These are phyloP conservation scores for Cokeromyces recurvatus DNA, from an alignment of 371 early-diverging fungal species.

Conservation along the genomic window DNA sequence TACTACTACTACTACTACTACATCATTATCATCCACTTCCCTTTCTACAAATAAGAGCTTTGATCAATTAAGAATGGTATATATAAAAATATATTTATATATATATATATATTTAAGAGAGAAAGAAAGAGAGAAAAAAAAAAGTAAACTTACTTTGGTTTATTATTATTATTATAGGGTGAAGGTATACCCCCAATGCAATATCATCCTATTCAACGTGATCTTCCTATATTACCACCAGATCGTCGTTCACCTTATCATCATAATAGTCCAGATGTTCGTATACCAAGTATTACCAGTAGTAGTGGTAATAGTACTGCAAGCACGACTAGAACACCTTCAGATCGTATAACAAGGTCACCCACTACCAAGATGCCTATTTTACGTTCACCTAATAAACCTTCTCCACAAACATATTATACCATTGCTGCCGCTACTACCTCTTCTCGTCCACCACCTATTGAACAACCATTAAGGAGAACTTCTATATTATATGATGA, in stretches of 20 bases:
- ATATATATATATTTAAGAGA: too few relatives aligned
- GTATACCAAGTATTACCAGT: conserved; percentile 37
- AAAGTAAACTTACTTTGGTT: too few relatives aligned
- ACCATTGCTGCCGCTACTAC: background rate
- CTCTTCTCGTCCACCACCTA: background rate
- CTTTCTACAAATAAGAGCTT: too few relatives aligned
- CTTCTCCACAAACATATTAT: background rate
- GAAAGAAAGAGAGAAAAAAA: too few relatives aligned
- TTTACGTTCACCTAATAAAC: background rate
- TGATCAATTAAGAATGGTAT: too few relatives aligned
- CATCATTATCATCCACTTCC: background rate
- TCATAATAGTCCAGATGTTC: conserved; percentile 16
- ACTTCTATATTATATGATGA: conserved; percentile 24
- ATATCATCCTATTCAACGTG: conserved; percentile 18
- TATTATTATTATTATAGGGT: too few relatives aligned
- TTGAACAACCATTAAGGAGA: conserved; percentile 13
- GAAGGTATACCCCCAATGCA: too few relatives aligned
- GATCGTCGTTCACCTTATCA: conserved; percentile 22
- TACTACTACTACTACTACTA: conserved; percentile 1
- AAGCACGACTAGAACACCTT: conserved; percentile 18
- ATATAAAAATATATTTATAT: too few relatives aligned
- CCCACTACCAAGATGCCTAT: background rate
- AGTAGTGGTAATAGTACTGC: too few relatives aligned
- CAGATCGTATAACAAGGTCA: conserved; percentile 30
- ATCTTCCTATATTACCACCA: conserved; percentile 24